Evolutionary conservation across 2,329 filamentous ascomycete genomes (phyloP), one percentile per base, ranked within the genome.

Genomic region (Ceratocystis albifundus): DNA sequence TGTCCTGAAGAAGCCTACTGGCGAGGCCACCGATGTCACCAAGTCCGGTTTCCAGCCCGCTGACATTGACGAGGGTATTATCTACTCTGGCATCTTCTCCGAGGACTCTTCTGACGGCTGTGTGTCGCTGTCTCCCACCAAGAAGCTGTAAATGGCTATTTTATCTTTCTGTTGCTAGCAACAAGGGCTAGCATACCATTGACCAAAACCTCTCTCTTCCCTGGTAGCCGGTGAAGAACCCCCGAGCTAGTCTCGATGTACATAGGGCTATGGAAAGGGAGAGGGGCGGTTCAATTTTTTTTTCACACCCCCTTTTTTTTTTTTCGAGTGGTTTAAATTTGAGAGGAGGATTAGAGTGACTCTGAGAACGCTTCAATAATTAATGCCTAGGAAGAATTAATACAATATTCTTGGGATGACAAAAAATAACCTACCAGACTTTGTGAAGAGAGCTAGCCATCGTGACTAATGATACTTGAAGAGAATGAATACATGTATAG

Each of bases 1-100:
- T 45, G 72, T 85, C 1, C 75, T 87, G 67, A 86, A 86, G 79
- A 86, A 85, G 77, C 79, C 81, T 4, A 77, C 80, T 61, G 76
- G 80, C 65, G 69, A 72, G 44, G 74, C 73, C 41, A 71, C 70
- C 59, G 78, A 83, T 70, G 76, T 82, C 48, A 76, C 76, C 57
- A 78, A 78, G 71, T 71, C 76, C 48, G 81, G 80, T 4, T 77
- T 75, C 69, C 82, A 84, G 71, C 74, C 76, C 68, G 69, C 74
- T 8, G 76, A 74, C 28, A 79, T 83, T 66, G 72, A 82, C 70
- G 81, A 84, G 72, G 81, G 80, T 1, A 70, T 83, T 48, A 75
- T 82, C 44, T 83, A 76, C 69, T 78, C 77, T 0, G 80, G 80
- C 4, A 77, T 83, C 62, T 83, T 83, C 71, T 72, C 79, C 66